Percentiles rank a stretch among this genome's conserved stretches.
Conservation (phyloP, 139 green algal genomes). For the Desmodesmus armatus region DNA sequence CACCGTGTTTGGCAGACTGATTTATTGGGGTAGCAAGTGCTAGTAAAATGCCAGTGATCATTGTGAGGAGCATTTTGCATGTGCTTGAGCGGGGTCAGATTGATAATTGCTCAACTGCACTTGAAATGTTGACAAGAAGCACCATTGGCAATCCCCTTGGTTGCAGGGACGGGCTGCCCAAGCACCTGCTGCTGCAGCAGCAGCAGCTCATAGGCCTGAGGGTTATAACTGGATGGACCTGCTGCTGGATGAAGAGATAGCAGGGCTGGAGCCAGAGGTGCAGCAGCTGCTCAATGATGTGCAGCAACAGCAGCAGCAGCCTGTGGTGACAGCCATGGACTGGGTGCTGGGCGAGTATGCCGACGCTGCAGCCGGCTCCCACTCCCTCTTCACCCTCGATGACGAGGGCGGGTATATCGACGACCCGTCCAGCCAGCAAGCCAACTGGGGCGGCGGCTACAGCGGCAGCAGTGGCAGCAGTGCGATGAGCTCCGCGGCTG, state of each 20-base stretch:
- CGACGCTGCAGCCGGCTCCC: conserved; percentile 1
- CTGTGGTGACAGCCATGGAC: conserved; percentile 18
- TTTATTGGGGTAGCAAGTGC: background rate
- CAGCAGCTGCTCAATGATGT: background rate
- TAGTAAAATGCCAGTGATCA: no score
- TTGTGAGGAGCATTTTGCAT: no score
- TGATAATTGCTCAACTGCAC: background rate
- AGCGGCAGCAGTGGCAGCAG: background rate
- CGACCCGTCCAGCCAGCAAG: no score
- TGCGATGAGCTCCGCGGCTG: background rate
- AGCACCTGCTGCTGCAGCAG: background rate
- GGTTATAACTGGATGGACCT: background rate
- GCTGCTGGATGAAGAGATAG: background rate
- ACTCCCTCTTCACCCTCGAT: background rate
- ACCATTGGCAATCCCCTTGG: background rate
- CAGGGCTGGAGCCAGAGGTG: background rate
- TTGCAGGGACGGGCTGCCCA: conserved; percentile 17
- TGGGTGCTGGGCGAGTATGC: conserved; percentile 30
- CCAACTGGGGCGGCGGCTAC: background rate
- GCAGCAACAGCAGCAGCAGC: conserved; percentile 29
- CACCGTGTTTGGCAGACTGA: no score
- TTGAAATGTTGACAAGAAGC: no score
- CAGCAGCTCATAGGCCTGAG: background rate
- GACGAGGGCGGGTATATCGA: background rate
- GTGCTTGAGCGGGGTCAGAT: no score